Evolutionary conservation across 192 early-diverging fungal genomes (phyloP), one percentile per base, ranked within the genome.

Genomic region (Backusella parvicylindrica): DNA sequence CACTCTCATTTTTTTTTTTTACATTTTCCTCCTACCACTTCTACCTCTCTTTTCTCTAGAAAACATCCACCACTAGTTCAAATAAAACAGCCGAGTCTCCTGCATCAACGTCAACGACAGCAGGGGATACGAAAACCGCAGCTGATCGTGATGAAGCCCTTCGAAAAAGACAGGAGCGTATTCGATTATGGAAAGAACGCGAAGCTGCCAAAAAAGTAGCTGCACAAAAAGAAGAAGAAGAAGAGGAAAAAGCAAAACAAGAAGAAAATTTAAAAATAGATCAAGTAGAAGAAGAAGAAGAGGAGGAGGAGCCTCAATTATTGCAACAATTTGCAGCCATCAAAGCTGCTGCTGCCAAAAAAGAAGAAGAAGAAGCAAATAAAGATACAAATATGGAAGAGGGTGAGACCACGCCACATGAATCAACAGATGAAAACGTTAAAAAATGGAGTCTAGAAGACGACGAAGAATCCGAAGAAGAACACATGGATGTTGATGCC

Each of bases 151-250:
- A 92, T 70, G 91, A 92, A 37, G 91, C 89, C 68, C 79, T 87
- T 40, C 84, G 92, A 40, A 89, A 93, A 77, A 77, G 95, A 63
- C 89, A 89, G 70, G 95, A 96, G 84, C 83, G 93, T 36, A 75
- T 97, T 15, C 90, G 93, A 64, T 88, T 92, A 81, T 98, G 95
- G 95, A 80, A 89, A 76, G 56, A 86, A 75, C 74, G 76, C 18
- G 68, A 84, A 35, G 80, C 87, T 2, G 82, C 76, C n/a, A 73
- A 47, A 47, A 64, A 71, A 73, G 75, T 69, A 49, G 66, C 70
- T 7, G 68, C 79, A 30, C 18, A 28, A 64, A 30, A 37, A 23
- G 8, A 73, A 43, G 4, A 64, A 43, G 60, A 73, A 43, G 60
- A 73, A 31, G 32, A 73, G 23, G 38, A 73, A 21, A n/a, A 63